These are phyloP conservation scores for Cyclocybe cylindracea DNA, from an alignment of 768 basidiomycete genomes.

Conservation along the genomic window DNA sequence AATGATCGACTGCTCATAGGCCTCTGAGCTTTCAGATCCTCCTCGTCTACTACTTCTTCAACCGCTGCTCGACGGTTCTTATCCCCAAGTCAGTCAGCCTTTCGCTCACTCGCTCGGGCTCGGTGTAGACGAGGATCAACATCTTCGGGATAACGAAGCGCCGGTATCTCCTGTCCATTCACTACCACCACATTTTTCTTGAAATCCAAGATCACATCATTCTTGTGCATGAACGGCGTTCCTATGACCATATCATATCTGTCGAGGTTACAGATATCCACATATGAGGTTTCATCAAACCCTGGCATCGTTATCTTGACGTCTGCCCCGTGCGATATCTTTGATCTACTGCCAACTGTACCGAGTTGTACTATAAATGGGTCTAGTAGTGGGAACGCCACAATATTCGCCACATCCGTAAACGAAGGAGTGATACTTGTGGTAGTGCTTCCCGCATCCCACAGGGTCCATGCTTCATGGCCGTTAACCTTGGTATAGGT, in stretches of 20 bases:
- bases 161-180: slow-evolving; percentile 1
- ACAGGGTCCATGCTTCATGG: slow-evolving; percentile 17
- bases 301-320: slow-evolving; percentile 8
- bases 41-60: background rate
- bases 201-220: slow-evolving; percentile 27
- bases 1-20: background rate
- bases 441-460: slow-evolving; percentile 23
- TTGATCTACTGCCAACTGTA: slow-evolving; percentile 26
- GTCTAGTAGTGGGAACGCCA: slow-evolving; percentile 9
- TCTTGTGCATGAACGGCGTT: slow-evolving; percentile 29
- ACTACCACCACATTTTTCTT: slow-evolving; percentile 9
- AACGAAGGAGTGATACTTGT: slow-evolving; percentile 18
- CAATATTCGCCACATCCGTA: slow-evolving; percentile 10
- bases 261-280: slow-evolving; percentile 37
- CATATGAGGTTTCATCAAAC: slow-evolving; percentile 11
- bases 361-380: slow-evolving; percentile 30
- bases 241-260: slow-evolving; percentile 37
- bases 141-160: background rate
- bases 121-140: background rate
- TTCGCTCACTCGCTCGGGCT: background rate
- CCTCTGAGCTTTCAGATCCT: background rate
- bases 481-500: slow-evolving; percentile 9
- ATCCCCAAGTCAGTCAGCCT: background rate
- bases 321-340: slow-evolving; percentile 26
- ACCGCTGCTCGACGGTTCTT: too few species aligned